Evolutionary conservation across 805 yeast species (phyloP), one percentile per base, ranked within the genome.

Genomic region (Suhomyces vadensis): DNA sequence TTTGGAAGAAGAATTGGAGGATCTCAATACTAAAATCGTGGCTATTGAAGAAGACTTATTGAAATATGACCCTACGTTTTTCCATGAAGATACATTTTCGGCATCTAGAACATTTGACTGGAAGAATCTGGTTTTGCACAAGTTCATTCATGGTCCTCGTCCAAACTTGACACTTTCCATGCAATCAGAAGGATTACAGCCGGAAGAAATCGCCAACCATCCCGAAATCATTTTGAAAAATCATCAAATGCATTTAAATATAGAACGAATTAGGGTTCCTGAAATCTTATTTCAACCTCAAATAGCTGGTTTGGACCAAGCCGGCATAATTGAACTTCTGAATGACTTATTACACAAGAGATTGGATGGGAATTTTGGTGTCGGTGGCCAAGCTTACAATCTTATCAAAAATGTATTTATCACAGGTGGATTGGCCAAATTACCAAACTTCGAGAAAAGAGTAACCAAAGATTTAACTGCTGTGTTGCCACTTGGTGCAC

Each of bases 251-350:
- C 96, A 91, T 68, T 55, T 94, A 36, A 95, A 92, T 61, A 75
- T 92, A 33, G 99, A 94, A 66, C 76, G 99, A 47, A 85, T 92
- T 22, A 77, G 95, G 45, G 87, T 92, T 2, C 97, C 98, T 0
- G 99, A 94, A 64, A 83, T 91, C 2, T 60, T 90, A 38, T 90
- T 94, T 64, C 94, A 92, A 61, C 99, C 99, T 5, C 78, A 84
- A 6, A 89, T 94, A 49, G 96, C 95, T 0, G 99, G 99, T 17
- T 72, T 90, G 17, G 99, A 94, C 63, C 98, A 91, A 66, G 96
- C 97, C 0, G 98, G 98, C 21, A 74, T 94, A n/a, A 60, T 78
- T 19, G 98, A 94, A 63, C 66, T 90, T 31, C 74, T 83, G 43
- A 85, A 83, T 51, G 85, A 82, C 46, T 73, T 88, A 6, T 57